Conservation (phyloP, 805 yeast genomes). For the Maudiozyma turicensis region DNA sequence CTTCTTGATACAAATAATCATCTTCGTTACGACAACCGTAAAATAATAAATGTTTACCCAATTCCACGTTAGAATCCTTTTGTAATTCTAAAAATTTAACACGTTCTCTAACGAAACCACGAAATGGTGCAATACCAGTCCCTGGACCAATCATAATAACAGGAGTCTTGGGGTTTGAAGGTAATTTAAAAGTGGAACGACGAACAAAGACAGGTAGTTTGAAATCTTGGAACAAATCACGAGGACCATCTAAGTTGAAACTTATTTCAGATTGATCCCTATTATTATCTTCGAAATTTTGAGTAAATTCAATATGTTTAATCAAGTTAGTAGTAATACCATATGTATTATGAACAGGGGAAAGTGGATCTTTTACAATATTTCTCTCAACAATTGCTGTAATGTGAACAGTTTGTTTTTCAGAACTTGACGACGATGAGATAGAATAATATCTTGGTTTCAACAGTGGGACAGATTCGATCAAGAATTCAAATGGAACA, state of each 20-base stretch:
- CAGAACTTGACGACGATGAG: conserved; percentile 76
- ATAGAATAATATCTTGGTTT: conserved; percentile 97
- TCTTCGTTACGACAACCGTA: conserved; percentile 83
- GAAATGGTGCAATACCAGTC: conserved; percentile 96
- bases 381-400: conserved; percentile 87
- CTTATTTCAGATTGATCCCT: conserved; percentile 33
- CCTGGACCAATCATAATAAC: conserved; percentile 95
- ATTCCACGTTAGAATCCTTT: conserved; percentile 24
- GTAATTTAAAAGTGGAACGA: conserved; percentile 89
- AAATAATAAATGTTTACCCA: conserved; percentile 71
- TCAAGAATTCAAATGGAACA: conserved; percentile 75
- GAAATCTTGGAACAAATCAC: conserved; percentile 35
- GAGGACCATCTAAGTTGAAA: conserved; percentile 80
- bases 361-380: conserved; percentile 14
- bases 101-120: conserved; percentile 89
- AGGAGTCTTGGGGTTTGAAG: conserved; percentile 79
- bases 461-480: conserved; percentile 71
- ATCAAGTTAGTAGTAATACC: conserved; percentile 91
- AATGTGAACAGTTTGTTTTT: conserved; percentile 65
- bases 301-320: conserved; percentile 54
- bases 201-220: conserved; percentile 87
- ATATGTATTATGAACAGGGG: conserved; percentile 22
- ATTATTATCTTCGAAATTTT: conserved; percentile 35
- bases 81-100: conserved; percentile 40
- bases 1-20: conserved; percentile 81